Evolutionary conservation across 805 yeast genomes (phyloP), one percentile per base, ranked within the genome.

Genomic region (Candida xyloterini): DNA sequence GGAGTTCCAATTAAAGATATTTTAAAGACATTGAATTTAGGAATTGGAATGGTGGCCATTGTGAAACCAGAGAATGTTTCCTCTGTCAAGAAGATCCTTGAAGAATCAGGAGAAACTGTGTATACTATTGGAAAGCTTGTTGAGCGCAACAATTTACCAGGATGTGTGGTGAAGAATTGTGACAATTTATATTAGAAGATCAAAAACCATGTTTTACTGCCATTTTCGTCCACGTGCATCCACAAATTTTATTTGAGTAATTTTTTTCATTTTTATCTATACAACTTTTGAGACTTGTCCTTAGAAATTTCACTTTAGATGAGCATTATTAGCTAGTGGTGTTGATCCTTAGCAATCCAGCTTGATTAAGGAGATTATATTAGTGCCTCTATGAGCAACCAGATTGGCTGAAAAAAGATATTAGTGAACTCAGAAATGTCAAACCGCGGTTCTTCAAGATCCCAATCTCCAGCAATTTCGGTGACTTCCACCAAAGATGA

Each of bases 31-130:
- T 78, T 93, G 62, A 93, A 93, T 66, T 74, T 91, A 74, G 99
- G 99, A 68, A 75, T 93, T 55, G 99, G 99, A 56, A 91, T 91
- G 98, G 89, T 88, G 28, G 77, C 84, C 27, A 84, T 91, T 53
- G 96, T 87, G 21, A 81, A 78, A 61, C 63, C 69, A 35, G 81
- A 73, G 47, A 78, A 85, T 36, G 96, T 77, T 15, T 76, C 69
- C 1, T 67, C 68, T 48, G 81, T 80, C 15, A 67, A 69, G 30
- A 58, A 65, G 35, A 65, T 76, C 46, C 71, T 91, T 43, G 65
- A 70, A 50, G 68, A 69, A 38, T 81, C 79, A 28, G 86, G 89
- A 30, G 96, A 93, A 68, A 75, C 68, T 5, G 93, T 89, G 3
- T 81, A 78, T 60, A 67, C 65, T 39, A 81, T 85, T 55, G 95